These are phyloP conservation scores for Cladosporium sp. DNA, from an alignment of 2,329 filamentous ascomycete genomes.

Conservation along the genomic window DNA sequence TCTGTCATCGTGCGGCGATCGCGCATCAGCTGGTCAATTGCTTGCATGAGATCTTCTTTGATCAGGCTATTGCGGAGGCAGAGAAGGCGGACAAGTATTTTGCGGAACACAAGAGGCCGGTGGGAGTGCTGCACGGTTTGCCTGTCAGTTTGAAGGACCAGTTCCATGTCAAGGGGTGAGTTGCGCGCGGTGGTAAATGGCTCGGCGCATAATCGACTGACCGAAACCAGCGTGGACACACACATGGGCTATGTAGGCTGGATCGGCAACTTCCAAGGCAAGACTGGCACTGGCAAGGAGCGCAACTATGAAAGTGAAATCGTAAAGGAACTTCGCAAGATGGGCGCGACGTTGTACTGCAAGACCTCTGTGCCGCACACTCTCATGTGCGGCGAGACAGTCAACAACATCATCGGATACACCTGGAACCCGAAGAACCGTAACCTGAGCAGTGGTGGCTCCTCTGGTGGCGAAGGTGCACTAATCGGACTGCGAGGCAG, in stretches of 20 bases:
- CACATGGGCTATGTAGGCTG: slow-evolving; percentile 61
- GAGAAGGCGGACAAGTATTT: slow-evolving; percentile 40
- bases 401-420: slow-evolving; percentile 59
- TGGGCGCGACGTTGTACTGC: slow-evolving; percentile 54
- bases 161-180: slow-evolving; percentile 41
- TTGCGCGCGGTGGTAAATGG: background rate
- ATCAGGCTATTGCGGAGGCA: slow-evolving; percentile 40
- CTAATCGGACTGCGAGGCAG: slow-evolving; percentile 52
- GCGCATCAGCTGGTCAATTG: slow-evolving; percentile 46
- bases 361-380: slow-evolving; percentile 57
- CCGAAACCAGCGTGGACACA: slow-evolving; percentile 32
- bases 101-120: slow-evolving; percentile 32
- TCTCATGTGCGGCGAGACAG: slow-evolving; percentile 55
- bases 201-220: slow-evolving; percentile 41
- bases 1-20: slow-evolving; percentile 33
- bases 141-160: slow-evolving; percentile 49
- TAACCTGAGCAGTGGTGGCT: slow-evolving; percentile 52
- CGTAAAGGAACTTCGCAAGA: slow-evolving; percentile 49
- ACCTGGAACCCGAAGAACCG: slow-evolving; percentile 56
- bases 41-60: slow-evolving; percentile 48
- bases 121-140: slow-evolving; percentile 46
- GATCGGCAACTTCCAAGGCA: slow-evolving; percentile 58
- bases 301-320: slow-evolving; percentile 55
- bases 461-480: slow-evolving; percentile 57
- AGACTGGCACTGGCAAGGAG: slow-evolving; percentile 48